Evolutionary conservation across 768 basidiomycete genomes (phyloP).

Genomic region (Lentinula guzmanii): DNA sequence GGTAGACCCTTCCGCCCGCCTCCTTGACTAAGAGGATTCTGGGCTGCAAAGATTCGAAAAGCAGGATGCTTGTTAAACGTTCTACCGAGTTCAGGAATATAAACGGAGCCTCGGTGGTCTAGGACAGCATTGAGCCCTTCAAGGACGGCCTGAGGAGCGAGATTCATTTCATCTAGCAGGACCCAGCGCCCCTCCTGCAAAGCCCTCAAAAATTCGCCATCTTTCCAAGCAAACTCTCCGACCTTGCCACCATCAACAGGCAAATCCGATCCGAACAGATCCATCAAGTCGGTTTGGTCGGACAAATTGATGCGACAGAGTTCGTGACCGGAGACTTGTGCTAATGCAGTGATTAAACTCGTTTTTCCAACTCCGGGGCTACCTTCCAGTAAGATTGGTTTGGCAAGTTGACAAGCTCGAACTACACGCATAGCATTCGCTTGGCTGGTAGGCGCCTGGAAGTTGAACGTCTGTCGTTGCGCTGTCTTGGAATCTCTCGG

Average conservation of each 20-base stretch:
- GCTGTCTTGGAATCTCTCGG: conserved; percentile 44
- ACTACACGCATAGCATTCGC: conserved; percentile 85
- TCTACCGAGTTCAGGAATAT: conserved; percentile 89
- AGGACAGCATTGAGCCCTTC: conserved; percentile 96
- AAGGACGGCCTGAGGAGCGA: conserved; percentile 92
- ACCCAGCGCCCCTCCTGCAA: conserved; percentile 98
- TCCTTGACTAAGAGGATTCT: conserved; percentile 94
- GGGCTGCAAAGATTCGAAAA: conserved; percentile 97
- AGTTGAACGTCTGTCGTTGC: conserved; percentile 53
- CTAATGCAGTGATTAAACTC: conserved; percentile 83
- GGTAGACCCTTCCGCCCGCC: conserved; percentile 97
- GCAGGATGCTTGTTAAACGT: conserved; percentile 83
- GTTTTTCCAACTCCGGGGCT: conserved; percentile 99
- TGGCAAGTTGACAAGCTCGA: conserved; percentile 82
- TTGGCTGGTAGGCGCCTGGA: conserved; percentile 83
- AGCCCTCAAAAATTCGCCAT: conserved; percentile 91
- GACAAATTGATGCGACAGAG: conserved; percentile 95
- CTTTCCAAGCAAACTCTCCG: conserved; percentile 96
- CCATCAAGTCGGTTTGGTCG: conserved; percentile 95
- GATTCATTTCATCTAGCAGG: conserved; percentile 97
- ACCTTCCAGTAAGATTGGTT: conserved; percentile 93
- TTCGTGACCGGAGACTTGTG: conserved; percentile 68
- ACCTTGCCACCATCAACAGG: conserved; percentile 88
- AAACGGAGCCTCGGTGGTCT: conserved; percentile 93
- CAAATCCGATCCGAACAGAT: conserved; percentile 93